Percentiles rank a stretch among this genome's conserved stretches.
Conservation (phyloP, 352 stramenopile species). For the Thalassiosira ordinaria region DNA sequence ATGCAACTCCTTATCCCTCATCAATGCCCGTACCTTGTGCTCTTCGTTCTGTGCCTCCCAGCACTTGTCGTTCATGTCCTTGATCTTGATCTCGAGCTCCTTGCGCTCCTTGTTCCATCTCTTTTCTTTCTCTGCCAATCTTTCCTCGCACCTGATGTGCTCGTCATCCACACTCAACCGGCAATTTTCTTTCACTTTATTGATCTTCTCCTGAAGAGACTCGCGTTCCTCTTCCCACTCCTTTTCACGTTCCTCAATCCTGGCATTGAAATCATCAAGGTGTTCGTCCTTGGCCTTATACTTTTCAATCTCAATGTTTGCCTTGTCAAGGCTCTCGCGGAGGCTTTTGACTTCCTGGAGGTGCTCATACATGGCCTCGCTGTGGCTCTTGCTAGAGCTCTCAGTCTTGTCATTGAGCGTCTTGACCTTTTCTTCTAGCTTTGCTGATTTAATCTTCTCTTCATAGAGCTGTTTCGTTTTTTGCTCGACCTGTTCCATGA, state of each 20-base stretch:
- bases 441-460: conserved; percentile 23
- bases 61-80: conserved; percentile 5
- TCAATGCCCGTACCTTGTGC: conserved; percentile 10
- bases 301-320: conserved; percentile 48
- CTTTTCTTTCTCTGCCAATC: conserved; percentile 12
- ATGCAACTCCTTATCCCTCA: conserved; percentile 26
- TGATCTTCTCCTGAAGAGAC: too few relatives aligned
- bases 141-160: too few relatives aligned
- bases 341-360: conserved; percentile 51
- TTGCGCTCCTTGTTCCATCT: conserved; percentile 13
- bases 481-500: conserved; percentile 5
- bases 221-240: too few relatives aligned
- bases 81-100: conserved; percentile 6
- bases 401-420: conserved; percentile 23
- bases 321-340: conserved; percentile 46
- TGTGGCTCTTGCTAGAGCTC: conserved; percentile 30
- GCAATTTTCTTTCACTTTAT: too few relatives aligned
- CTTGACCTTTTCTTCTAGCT: conserved; percentile 26
- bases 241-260: too few relatives aligned
- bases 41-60: conserved; percentile 33
- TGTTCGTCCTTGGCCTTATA: not conserved
- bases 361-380: conserved; percentile 45
- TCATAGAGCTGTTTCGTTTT: not conserved
- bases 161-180: not conserved
- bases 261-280: too few relatives aligned